phyloP scores from a whole-genome alignment of 768 basidiomycete species.

The Tylopilus balloui region DNA sequence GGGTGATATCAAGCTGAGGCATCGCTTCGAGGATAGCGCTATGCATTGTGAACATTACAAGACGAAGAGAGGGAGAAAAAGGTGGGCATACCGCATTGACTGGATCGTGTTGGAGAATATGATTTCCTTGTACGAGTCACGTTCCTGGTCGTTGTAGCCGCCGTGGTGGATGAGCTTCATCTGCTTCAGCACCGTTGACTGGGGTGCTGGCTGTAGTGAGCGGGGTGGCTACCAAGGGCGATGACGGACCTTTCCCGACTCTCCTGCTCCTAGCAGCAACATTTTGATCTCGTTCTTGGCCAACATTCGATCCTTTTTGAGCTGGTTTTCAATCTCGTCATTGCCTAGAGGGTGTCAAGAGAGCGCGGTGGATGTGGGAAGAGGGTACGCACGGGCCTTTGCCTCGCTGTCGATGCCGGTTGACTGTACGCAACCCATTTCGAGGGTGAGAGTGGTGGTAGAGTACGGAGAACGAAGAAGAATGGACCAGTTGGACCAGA shows the following conservation, averaged over 20 bases:
- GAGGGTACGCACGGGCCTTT: conserved; percentile 65
- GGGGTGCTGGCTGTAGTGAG: neutral
- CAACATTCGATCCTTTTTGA: conserved; percentile 83
- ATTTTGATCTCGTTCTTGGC: conserved; percentile 96
- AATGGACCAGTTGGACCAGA: conserved; percentile 4
- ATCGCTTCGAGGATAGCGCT: conserved; percentile 92
- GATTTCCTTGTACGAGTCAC: conserved; percentile 93
- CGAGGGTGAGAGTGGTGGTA: conserved; percentile 4
- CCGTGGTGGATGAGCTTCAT: conserved; percentile 97
- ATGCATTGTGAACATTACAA: neutral
- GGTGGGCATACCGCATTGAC: conserved; percentile 74
- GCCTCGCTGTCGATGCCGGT: conserved; percentile 72
- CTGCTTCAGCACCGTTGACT: conserved; percentile 93
- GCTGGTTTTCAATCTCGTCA: conserved; percentile 90
- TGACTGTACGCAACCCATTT: conserved; percentile 75
- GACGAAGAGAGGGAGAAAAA: neutral
- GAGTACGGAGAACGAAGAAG: conserved; percentile 5
- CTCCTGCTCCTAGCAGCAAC: conserved; percentile 92
- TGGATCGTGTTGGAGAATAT: conserved; percentile 92
- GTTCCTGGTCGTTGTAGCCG: conserved; percentile 82
- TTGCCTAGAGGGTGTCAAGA: conserved; percentile 51
- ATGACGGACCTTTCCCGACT: conserved; percentile 81
- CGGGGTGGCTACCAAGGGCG: neutral
- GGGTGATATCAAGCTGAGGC: conserved; percentile 61
- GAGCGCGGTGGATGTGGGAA: neutral